Evolutionary conservation across 352 stramenopile genomes (phyloP), one percentile per base, ranked within the genome.

Genomic region (Phytophthora agathidicida): DNA sequence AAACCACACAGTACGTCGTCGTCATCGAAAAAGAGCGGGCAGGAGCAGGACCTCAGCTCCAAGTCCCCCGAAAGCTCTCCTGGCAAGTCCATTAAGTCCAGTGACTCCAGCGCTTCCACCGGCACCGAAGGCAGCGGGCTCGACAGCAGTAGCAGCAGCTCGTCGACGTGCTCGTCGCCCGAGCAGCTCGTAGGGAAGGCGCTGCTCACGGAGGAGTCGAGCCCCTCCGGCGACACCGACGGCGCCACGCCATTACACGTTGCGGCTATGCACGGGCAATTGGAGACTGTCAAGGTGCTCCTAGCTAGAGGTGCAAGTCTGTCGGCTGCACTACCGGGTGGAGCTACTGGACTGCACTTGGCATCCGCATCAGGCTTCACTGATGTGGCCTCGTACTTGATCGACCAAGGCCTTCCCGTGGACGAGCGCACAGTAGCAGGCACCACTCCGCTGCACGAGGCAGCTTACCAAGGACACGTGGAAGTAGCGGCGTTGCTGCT

Each of bases 161-260:
- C 54, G 37, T 74, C 60, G 20, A 60, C 59, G 44, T 74, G 65
- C 23, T 74, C 65, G 31, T 70, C 60, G 14, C 60, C 60, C 13
- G 48, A 74, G 49, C 53, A 67, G 35, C 49, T 74, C 26, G 26
- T 38, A 44, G 48, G 42, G 36, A 70, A 70, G 26, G 45, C 20
- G 26, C 41, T 64, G 47, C 49, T 67, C 11, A 62, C 44, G 1
- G 42, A 70, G 36, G 54, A 66, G 23, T 20, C 44, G 51, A 69
- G 26, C 26, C 49, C 51, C 46, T 45, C 56, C 17, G 52, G 60
- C 6, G 62, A 70, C 30, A 56, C 66, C 14, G 71, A 83, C 22
- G 78, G 78, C 24, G 71, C 75, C 23, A 85, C 75, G 11, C 75
- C 75, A 35, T 53, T 88, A 45, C 77, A 85, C 47, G 70, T 88